Evolutionary conservation across 805 yeast genomes (phyloP).

Genomic region (Yamadazyma ubonensis): DNA sequence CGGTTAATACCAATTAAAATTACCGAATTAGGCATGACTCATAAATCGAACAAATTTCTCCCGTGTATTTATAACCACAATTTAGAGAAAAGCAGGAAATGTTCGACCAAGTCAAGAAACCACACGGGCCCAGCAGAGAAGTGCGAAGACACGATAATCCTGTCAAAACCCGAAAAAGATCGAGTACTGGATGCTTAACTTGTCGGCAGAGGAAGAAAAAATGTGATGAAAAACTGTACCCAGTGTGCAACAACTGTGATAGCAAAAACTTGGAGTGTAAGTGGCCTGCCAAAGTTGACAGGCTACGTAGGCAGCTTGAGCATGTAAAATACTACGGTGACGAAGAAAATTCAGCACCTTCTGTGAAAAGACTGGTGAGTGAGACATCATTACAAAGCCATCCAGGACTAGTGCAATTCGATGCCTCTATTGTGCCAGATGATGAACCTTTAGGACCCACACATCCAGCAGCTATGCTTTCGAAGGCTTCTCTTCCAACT

Average conservation of each 20-base stretch:
- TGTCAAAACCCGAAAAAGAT: conserved; percentile 23
- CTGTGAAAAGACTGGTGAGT: neutral
- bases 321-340: conserved; percentile 25
- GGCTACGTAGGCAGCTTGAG: conserved; percentile 20
- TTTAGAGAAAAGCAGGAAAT: neutral
- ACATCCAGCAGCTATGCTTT: too few relatives aligned
- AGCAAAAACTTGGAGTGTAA: conserved; percentile 21
- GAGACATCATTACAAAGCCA: too few relatives aligned
- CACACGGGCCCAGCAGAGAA: conserved; percentile 7
- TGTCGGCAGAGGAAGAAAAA: conserved; percentile 29
- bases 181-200: conserved; percentile 31
- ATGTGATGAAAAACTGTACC: conserved; percentile 34
- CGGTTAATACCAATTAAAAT: conserved; percentile 26
- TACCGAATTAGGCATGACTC: conserved; percentile 30
- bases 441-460: too few relatives aligned
- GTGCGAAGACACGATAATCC: conserved; percentile 2
- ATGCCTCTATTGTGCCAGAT: neutral
- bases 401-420: neutral
- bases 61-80: neutral
- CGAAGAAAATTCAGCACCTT: conserved; percentile 5
- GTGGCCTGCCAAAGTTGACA: conserved; percentile 28
- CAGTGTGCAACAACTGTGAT: conserved; percentile 28
- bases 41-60: conserved; percentile 7
- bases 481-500: too few relatives aligned
- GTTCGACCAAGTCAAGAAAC: neutral